Evolutionary conservation across 345 rosid species (phyloP), one percentile per base, ranked within the genome.

Genomic region (Erysimum cheiranthoides): DNA sequence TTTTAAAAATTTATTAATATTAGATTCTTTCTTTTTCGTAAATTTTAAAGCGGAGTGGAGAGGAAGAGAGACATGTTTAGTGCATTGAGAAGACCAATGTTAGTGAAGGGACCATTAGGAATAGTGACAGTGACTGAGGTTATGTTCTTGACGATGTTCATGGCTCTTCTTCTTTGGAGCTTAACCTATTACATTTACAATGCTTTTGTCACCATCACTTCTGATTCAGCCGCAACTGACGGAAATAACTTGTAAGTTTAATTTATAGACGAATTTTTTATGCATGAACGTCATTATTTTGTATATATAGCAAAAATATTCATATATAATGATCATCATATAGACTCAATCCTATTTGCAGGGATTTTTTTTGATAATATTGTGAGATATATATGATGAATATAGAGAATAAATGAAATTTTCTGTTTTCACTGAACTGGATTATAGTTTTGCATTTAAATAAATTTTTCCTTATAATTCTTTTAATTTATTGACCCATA

Each of bases 81-180:
- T 30, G 67, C 42, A 8, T 32, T 71, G 87, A 86, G 60, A 80
- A 80, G 53, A 57, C 90, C 92, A 10, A 75, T 85, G 84, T 61
- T 90, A 8, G 87, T 84, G 72, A 92, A 81, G 58, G 93, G 96
- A 3, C 93, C 96, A 3, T 66, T 88, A 0, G 97, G 97, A 72
- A 86, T 92, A 43, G 93, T 92, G 68, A 83, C 90, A 2, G 67
- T 79, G 34, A 69, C 61, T 18, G 97, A 90, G 68, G 25, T 92
- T 2, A 49, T 76, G 12, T 84, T 92, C 77, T 75, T 89, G 40
- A 12, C 67, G 34, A 88, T 88, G 96, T 85, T 92, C 73, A n/a
- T 87, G 2, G 83, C 85, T 25, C 82, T 92, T 14, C 72, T 89
- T 54, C 52, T 80, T 51, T 92, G 96, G 97, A 80, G 88, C 34